Evolutionary conservation across 176 grass and related monocot genomes (phyloP).

Genomic region (Hordeum vulgare): DNA sequence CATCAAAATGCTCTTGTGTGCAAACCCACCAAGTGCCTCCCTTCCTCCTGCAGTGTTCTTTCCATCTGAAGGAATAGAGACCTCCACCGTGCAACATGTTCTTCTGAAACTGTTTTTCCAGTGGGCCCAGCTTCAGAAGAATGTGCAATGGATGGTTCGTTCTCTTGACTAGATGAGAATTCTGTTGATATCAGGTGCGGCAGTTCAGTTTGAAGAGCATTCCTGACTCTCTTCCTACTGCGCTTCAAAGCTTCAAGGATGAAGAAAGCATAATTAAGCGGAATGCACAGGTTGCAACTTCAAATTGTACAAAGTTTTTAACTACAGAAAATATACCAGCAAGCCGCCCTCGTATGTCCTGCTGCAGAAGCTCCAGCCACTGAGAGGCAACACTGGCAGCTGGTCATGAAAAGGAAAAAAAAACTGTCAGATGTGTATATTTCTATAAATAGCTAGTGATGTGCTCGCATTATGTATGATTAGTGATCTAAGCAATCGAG

Average conservation of each 20-base stretch:
- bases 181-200: slow-evolving; percentile 80
- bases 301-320: neutral
- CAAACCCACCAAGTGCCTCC: slow-evolving; percentile 68
- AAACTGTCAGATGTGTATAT: slow-evolving; percentile 12
- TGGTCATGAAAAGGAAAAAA: slow-evolving; percentile 32
- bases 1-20: neutral
- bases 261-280: neutral
- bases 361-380: slow-evolving; percentile 89
- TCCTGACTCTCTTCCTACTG: slow-evolving; percentile 68
- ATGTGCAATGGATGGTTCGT: slow-evolving; percentile 32
- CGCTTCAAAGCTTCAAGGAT: slow-evolving; percentile 68
- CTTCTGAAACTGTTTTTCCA: slow-evolving; percentile 51
- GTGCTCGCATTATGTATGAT: neutral
- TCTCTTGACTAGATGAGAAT: slow-evolving; percentile 63
- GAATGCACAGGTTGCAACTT: neutral
- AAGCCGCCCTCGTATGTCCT: slow-evolving; percentile 91
- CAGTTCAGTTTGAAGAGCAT: slow-evolving; percentile 74
- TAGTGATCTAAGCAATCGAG: neutral
- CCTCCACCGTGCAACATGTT: slow-evolving; percentile 70
- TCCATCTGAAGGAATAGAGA: slow-evolving; percentile 94
- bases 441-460: slow-evolving; percentile 2
- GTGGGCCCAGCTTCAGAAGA: slow-evolving; percentile 26
- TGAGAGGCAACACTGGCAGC: slow-evolving; percentile 83
- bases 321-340: slow-evolving; percentile 49
- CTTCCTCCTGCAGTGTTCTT: slow-evolving; percentile 75